Evolutionary conservation across 345 rosid genomes (phyloP), one percentile per base, ranked within the genome.

Genomic region (Eucalyptus guilfoylei): DNA sequence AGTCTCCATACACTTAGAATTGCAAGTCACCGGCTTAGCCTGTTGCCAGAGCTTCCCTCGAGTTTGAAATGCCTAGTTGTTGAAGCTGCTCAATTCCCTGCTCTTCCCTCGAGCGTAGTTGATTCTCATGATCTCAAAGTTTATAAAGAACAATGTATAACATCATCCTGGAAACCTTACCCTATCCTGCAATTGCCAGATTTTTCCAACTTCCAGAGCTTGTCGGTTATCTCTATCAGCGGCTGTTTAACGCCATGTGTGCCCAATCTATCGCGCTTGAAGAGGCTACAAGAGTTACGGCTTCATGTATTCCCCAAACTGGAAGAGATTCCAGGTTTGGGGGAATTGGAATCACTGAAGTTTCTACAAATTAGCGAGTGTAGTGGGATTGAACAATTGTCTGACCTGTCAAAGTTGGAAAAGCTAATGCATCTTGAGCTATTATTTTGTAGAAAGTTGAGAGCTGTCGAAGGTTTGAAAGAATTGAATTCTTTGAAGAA

Each of bases 101-200:
- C 30, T 55, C 30, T 55, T 55, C 30, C 62, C 62, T 55, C 0
- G 62, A 55, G 0, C 3, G 1, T 55, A 55, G 62, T 23, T 24
- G 13, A 55, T 9, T 55, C 30, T 23, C 0, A 55, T 55, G 0
- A 55, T 55, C 62, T 55, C 62, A 26, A 55, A 55, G 0, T 55
- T 24, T 23, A 11, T 55, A 55, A 23, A 55, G 0, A 55, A 55
- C 30, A 0, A 55, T 55, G 30, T 55, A 55, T 55, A 10, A 55
- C 62, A 55, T 0, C 34, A 62, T 28, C 69, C 69, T 62, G 0
- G 16, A 13, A 28, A 12, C 69, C n/a, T 62, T 30, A 13, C 32
- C 8, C 32, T 28, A 28, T 62, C 69, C 0, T 2, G 9, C 69
- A 62, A 62, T 62, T 62, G 69, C 69, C 69, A 62, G 9, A 62